Evolutionary conservation across 208 protist genomes (phyloP).

Genomic region (Acanthamoeba lenticulata): DNA sequence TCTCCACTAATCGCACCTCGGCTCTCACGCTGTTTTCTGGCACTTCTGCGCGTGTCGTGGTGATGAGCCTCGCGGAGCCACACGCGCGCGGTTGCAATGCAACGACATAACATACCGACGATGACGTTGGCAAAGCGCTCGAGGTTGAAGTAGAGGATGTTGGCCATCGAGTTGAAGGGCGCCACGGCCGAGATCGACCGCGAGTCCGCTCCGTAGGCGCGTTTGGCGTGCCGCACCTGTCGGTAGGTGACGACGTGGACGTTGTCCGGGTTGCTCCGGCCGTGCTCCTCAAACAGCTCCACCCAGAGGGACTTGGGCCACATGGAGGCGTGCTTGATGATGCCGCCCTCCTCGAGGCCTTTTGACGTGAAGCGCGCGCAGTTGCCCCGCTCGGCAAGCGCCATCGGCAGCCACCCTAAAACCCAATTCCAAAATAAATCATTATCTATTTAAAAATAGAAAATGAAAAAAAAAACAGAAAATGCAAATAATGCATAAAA

Average conservation of each 20-base stretch:
- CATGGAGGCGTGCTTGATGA: slow-evolving; percentile 46
- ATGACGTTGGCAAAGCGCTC: slow-evolving; percentile 55
- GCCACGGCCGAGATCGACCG: slow-evolving; percentile 50
- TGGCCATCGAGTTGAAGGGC: slow-evolving; percentile 43
- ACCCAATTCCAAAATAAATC: too few species aligned
- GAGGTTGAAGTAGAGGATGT: slow-evolving; percentile 66
- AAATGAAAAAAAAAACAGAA: too few species aligned
- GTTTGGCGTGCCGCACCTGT: slow-evolving; percentile 41
- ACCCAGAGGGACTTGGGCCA: slow-evolving; percentile 60
- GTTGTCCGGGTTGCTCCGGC: slow-evolving; percentile 18
- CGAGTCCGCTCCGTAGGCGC: background rate
- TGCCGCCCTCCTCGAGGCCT: background rate
- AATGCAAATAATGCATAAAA: too few species aligned
- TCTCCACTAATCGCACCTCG: slow-evolving; percentile 7
- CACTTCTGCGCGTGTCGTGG: too few species aligned
- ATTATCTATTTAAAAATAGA: too few species aligned
- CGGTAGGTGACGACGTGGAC: slow-evolving; percentile 50
- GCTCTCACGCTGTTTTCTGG: background rate
- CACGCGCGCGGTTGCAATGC: too few species aligned
- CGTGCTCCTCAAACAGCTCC: slow-evolving; percentile 49
- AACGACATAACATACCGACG: slow-evolving; percentile 49
- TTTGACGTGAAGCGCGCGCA: slow-evolving; percentile 58
- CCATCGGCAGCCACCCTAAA: slow-evolving; percentile 46
- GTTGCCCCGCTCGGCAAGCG: slow-evolving; percentile 29
- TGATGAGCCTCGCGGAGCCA: background rate